phyloP scores from a whole-genome alignment of 208 protist species.

The Sergeia podlipaevii region DNA sequence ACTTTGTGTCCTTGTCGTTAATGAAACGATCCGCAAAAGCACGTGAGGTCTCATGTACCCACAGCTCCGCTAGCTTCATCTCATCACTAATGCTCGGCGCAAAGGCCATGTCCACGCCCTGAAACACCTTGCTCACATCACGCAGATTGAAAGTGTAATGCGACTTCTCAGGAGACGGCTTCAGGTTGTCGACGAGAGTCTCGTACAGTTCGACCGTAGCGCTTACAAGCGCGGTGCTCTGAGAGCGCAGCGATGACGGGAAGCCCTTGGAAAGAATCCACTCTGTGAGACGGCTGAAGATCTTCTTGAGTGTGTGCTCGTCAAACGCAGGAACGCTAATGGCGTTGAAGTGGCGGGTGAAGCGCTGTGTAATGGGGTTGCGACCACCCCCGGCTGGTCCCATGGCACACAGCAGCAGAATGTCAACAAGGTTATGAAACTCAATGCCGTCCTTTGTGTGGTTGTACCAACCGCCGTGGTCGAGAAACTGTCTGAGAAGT shows the following conservation, averaged over 20 bases:
- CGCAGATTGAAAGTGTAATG: constrained; percentile 99
- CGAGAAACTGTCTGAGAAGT: constrained; percentile 95
- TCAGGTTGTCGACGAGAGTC: constrained; percentile 88
- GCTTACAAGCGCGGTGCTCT: constrained; percentile 63
- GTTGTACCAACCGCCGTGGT: constrained; percentile 96
- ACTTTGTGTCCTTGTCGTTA: constrained; percentile 86
- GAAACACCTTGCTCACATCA: constrained; percentile 94
- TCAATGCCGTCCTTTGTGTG: constrained; percentile 90
- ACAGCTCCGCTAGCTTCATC: constrained; percentile 73
- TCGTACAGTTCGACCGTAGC: constrained; percentile 94
- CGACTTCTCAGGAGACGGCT: constrained; percentile 96
- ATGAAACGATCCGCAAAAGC: constrained; percentile 96
- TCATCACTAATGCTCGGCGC: constrained; percentile 71
- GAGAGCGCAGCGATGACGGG: constrained; percentile 33
- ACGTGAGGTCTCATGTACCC: constrained; percentile 94
- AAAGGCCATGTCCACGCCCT: constrained; percentile 88
- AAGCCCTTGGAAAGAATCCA: constrained; percentile 91
- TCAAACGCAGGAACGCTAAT: constrained; percentile 91
- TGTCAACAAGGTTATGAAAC: constrained; percentile 87
- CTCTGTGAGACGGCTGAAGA: constrained; percentile 90
- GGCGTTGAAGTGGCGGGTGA: constrained; percentile 94
- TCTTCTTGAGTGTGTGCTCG: constrained; percentile 86
- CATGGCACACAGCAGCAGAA: constrained; percentile 93
- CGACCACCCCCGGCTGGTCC: constrained; percentile 94
- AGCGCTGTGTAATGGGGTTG: constrained; percentile 93